Evolutionary conservation across 441 rosid species (phyloP).

Genomic region (Aquilaria agallochum): DNA sequence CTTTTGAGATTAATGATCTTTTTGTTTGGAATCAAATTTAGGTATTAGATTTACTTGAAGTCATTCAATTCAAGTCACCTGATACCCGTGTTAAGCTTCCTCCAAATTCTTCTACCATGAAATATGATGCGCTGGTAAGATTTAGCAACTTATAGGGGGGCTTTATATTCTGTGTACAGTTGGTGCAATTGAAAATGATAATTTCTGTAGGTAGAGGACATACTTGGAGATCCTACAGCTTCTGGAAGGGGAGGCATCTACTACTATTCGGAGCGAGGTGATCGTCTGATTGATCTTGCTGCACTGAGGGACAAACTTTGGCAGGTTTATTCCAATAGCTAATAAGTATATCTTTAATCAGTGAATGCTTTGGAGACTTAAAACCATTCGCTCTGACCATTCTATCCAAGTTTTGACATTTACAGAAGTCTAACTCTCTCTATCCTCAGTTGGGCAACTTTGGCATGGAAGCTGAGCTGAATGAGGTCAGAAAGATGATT

Average conservation of each 20-base stretch:
- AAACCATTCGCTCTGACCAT: constrained; percentile 11
- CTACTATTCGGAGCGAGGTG: constrained; percentile 93
- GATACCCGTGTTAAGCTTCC: constrained; percentile 72
- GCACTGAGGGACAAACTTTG: constrained; percentile 80
- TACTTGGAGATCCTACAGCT: constrained; percentile 66
- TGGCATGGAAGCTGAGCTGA: constrained; percentile 69
- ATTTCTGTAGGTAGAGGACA: constrained; percentile 67
- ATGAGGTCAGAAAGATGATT: constrained; percentile 73
- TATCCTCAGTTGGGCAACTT: constrained; percentile 61
- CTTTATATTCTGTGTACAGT: background rate
- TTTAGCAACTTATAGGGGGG: constrained; percentile 8
- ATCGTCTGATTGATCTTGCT: constrained; percentile 85
- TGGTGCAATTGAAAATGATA: constrained; percentile 13
- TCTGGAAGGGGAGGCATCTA: constrained; percentile 82
- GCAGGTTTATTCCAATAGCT: constrained; percentile 56
- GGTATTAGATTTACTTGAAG: constrained; percentile 90
- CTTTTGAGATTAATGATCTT: background rate
- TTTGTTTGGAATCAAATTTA: constrained; percentile 22
- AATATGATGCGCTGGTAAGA: constrained; percentile 75
- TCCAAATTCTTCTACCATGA: constrained; percentile 57
- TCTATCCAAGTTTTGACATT: constrained; percentile 13
- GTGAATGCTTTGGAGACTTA: background rate
- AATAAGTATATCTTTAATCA: background rate
- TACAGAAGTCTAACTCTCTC: constrained; percentile 67
- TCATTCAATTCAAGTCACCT: constrained; percentile 88